phyloP scores from a whole-genome alignment of 1,139 yeast species.

The Candida gigantensis region DNA sequence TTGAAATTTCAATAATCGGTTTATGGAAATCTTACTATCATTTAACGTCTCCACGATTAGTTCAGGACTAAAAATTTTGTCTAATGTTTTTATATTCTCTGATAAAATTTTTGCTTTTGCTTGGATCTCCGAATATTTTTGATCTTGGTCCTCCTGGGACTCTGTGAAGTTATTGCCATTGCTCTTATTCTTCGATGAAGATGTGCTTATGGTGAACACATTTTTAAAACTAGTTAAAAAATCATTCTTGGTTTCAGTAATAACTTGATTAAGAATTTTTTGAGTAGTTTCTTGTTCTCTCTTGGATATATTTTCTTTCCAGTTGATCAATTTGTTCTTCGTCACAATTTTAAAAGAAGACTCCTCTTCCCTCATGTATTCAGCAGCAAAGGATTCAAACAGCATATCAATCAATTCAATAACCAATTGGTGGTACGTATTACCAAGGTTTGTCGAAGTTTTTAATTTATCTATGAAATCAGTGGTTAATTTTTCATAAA shows the following conservation, averaged over 20 bases:
- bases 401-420: constrained; percentile 49
- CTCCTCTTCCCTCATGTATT: constrained; percentile 52
- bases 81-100: constrained; percentile 44
- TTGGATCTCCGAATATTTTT: constrained; percentile 40
- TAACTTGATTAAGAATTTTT: constrained; percentile 41
- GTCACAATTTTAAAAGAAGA: constrained; percentile 28
- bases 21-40: constrained; percentile 38
- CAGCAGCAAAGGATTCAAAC: constrained; percentile 48
- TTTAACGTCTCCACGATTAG: constrained; percentile 39
- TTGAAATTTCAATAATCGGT: constrained; percentile 35
- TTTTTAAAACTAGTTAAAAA: constrained; percentile 62
- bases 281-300: constrained; percentile 45
- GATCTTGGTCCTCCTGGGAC: constrained; percentile 17
- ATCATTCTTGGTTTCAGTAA: constrained; percentile 45
- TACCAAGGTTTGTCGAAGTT: constrained; percentile 37
- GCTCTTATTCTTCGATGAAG: constrained; percentile 15
- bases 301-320: constrained; percentile 37
- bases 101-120: constrained; percentile 47
- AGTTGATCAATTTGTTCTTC: constrained; percentile 27
- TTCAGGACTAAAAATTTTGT: constrained; percentile 43
- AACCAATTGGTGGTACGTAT: constrained; percentile 30
- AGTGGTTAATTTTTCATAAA: constrained; percentile 30
- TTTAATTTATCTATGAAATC: constrained; percentile 27
- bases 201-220: constrained; percentile 52
- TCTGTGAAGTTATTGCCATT: constrained; percentile 13